Evolutionary conservation across 495 filamentous ascomycete genomes (phyloP).

Genomic region (Xeromyces bisporus): DNA sequence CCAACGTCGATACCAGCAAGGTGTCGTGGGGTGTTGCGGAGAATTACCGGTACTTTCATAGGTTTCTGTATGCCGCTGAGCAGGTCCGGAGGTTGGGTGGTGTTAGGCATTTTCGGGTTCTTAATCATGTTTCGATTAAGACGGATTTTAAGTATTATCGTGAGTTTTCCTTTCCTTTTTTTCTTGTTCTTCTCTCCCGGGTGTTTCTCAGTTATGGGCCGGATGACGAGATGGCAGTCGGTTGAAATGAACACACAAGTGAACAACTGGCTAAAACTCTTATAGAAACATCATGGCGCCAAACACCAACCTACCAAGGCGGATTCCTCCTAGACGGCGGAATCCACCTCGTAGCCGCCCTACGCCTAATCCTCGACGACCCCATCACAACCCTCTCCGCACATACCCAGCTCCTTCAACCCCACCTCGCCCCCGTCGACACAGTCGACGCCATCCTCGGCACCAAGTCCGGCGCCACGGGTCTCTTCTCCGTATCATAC

Average conservation of each 20-base stretch:
- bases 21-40: conserved; percentile 52
- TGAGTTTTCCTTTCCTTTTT: conserved; percentile 11
- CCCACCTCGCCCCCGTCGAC: conserved; percentile 57
- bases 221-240: no score
- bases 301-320: conserved; percentile 52
- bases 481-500: conserved; percentile 43
- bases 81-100: conserved; percentile 43
- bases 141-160: conserved; percentile 40
- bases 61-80: conserved; percentile 37
- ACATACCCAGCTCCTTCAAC: conserved; percentile 38
- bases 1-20: conserved; percentile 27
- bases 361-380: conserved; percentile 39
- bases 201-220: conserved; percentile 1
- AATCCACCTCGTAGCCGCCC: conserved; percentile 51
- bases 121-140: conserved; percentile 36
- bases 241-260: conserved; percentile 2
- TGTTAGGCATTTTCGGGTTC: conserved; percentile 45
- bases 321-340: conserved; percentile 69
- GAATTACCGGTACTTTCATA: conserved; percentile 52
- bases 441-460: conserved; percentile 47
- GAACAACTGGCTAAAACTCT: conserved; percentile 1
- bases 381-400: conserved; percentile 34
- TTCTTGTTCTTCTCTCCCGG: background rate
- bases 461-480: conserved; percentile 44
- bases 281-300: conserved; percentile 55